Percentiles rank a stretch among this genome's conserved stretches.
These are phyloP conservation scores for Spirogloea muscicola DNA, from an alignment of 139 green algal species.

Conservation along the genomic window DNA sequence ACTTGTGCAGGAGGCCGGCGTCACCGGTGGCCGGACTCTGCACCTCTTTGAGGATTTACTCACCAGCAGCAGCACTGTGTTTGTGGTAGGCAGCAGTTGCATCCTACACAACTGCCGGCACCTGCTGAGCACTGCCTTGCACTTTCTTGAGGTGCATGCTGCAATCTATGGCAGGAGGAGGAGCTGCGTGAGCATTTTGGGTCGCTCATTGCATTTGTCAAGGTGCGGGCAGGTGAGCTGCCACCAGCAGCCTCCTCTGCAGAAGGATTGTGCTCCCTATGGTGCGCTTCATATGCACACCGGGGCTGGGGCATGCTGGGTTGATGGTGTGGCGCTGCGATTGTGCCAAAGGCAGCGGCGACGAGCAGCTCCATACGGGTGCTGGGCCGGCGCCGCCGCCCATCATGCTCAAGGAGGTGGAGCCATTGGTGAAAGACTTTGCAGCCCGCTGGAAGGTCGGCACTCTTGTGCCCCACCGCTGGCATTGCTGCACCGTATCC, in stretches of 20 bases:
- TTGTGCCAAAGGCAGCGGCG: background rate
- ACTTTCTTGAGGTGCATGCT: too few species aligned
- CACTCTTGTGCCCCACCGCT: too few species aligned
- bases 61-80: conserved; percentile 22
- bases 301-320: too few species aligned
- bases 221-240: conserved; percentile 43
- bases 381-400: conserved; percentile 14
- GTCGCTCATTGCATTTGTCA: conserved; percentile 71
- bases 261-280: too few species aligned
- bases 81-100: conserved; percentile 34
- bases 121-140: too few species aligned
- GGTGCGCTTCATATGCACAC: too few species aligned
- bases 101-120: too few species aligned
- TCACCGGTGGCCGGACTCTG: conserved; percentile 8
- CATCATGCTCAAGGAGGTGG: conserved; percentile 38
- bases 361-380: background rate
- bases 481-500: too few species aligned
- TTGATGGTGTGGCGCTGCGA: too few species aligned
- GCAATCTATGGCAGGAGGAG: too few species aligned
- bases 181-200: conserved; percentile 71
- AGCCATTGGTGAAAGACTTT: conserved; percentile 68
- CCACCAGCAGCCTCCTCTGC: too few species aligned
- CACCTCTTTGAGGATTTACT: conserved; percentile 33
- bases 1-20: conserved; percentile 27
- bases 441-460: conserved; percentile 64